phyloP scores from a whole-genome alignment of 2,329 filamentous ascomycete species.

The Cladorrhinum sp. region DNA sequence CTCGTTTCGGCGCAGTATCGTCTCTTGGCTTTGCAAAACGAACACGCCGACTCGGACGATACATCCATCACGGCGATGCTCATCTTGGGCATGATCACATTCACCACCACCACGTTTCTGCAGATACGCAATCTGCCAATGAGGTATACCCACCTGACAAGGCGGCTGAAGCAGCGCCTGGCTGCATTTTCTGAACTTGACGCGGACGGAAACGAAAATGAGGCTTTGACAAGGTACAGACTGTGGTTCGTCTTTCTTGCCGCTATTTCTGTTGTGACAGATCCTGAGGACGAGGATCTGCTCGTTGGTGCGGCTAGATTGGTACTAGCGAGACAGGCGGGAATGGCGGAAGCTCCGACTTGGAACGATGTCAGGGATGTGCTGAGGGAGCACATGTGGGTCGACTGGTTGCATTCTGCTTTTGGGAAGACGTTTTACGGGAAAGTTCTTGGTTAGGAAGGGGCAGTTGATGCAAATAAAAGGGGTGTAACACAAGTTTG shows the following conservation, averaged over 20 bases:
- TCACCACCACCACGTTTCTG: slow-evolving; percentile 28
- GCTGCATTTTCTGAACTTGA: not conserved
- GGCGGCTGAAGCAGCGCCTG: slow-evolving; percentile 3
- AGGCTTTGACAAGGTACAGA: not conserved
- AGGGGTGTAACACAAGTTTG: too few relatives aligned
- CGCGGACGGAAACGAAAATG: not conserved
- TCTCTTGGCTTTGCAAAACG: slow-evolving; percentile 28
- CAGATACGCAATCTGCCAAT: slow-evolving; percentile 11
- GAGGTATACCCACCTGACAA: slow-evolving; percentile 5
- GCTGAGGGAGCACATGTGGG: slow-evolving; percentile 15
- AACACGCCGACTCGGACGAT: slow-evolving; percentile 10
- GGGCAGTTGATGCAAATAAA: not conserved
- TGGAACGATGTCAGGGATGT: slow-evolving; percentile 10
- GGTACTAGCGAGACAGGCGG: not conserved
- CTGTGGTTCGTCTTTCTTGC: slow-evolving; percentile 17
- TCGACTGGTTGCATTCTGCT: slow-evolving; percentile 13
- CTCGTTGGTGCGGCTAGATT: not conserved
- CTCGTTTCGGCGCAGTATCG: slow-evolving; percentile 34
- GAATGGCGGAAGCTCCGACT: not conserved
- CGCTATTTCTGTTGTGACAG: slow-evolving; percentile 5
- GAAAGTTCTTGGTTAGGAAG: not conserved
- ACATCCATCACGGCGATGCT: slow-evolving; percentile 17
- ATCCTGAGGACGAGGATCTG: not conserved
- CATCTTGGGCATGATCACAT: slow-evolving; percentile 32
- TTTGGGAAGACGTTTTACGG: slow-evolving; percentile 4